A percentile compares a stretch with the other conserved stretches of the same genome.
Evolutionary conservation across 371 early-diverging fungal genomes (phyloP).

Genomic region (Batkoa obscura): DNA sequence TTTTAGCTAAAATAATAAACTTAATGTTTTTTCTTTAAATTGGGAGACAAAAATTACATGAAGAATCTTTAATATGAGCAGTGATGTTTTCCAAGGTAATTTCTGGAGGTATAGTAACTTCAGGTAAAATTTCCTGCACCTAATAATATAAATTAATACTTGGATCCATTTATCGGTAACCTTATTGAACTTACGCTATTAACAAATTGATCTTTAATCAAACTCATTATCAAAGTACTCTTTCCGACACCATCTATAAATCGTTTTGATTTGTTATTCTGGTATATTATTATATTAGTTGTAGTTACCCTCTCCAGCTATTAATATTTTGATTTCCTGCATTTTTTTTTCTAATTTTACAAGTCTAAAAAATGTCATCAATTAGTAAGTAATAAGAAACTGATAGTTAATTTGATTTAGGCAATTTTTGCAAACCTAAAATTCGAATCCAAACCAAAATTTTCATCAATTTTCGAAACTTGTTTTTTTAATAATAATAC

Average conservation of each 20-base stretch:
- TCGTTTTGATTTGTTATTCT: not conserved
- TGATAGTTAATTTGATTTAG: no score
- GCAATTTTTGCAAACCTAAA: no score
- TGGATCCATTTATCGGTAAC: not conserved
- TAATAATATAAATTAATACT: slow-evolving; percentile 11
- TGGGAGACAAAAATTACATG: slow-evolving; percentile 25
- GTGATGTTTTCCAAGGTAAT: slow-evolving; percentile 91
- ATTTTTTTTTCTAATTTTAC: no score
- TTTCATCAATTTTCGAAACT: no score
- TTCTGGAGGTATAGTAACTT: slow-evolving; percentile 94
- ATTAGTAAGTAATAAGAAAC: no score
- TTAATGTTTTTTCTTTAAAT: not conserved
- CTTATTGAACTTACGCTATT: slow-evolving; percentile 47
- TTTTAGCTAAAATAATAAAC: slow-evolving; percentile 30
- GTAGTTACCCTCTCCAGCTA: slow-evolving; percentile 2
- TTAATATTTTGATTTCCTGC: not conserved
- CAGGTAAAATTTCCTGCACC: slow-evolving; percentile 92
- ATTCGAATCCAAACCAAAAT: no score
- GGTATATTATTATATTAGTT: not conserved
- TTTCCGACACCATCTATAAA: slow-evolving; percentile 78
- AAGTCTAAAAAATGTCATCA: no score
- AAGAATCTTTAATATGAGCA: slow-evolving; percentile 89
- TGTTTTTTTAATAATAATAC: no score
- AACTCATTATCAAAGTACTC: slow-evolving; percentile 82
- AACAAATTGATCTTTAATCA: slow-evolving; percentile 87